Evolutionary conservation across 2,329 filamentous ascomycete species (phyloP).

Genomic region (Diplodia seriata): DNA sequence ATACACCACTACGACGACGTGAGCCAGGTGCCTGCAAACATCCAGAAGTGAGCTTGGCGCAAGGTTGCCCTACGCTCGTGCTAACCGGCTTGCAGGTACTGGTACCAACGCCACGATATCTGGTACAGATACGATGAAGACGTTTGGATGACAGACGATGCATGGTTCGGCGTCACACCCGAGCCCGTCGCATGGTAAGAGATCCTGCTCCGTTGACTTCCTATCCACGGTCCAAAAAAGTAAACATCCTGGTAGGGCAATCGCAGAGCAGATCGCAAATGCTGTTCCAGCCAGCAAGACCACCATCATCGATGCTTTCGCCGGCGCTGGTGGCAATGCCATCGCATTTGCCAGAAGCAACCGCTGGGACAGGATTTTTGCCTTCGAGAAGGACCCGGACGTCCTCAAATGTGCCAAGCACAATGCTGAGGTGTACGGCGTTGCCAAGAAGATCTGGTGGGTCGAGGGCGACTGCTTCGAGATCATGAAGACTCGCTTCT

Average conservation of each 20-base stretch:
- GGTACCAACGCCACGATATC: conserved; percentile 84
- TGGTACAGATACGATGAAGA: conserved; percentile 88
- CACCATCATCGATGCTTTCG: conserved; percentile 86
- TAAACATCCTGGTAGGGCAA: conserved; percentile 60
- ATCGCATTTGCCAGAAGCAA: conserved; percentile 89
- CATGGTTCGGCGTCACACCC: conserved; percentile 97
- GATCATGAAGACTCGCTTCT: conserved; percentile 63
- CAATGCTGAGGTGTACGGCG: conserved; percentile 86
- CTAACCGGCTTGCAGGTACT: conserved; percentile 71
- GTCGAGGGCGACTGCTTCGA: conserved; percentile 87
- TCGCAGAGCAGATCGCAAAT: conserved; percentile 73
- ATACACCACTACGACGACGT: conserved; percentile 70
- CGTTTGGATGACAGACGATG: conserved; percentile 87
- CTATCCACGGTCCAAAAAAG: not conserved
- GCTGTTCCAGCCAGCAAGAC: conserved; percentile 62
- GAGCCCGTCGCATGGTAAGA: conserved; percentile 84
- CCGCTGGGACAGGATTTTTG: conserved; percentile 83
- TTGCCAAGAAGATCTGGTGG: conserved; percentile 80
- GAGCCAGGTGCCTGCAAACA: conserved; percentile 77
- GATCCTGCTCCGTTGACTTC: not conserved
- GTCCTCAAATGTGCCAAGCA: conserved; percentile 89
- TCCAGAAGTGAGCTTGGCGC: conserved; percentile 72
- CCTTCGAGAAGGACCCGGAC: conserved; percentile 81
- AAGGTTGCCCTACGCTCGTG: not conserved
- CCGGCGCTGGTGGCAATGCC: conserved; percentile 88